Evolutionary conservation across 768 basidiomycete genomes (phyloP), one percentile per base, ranked within the genome.

Genomic region (Lactarius psammicola): DNA sequence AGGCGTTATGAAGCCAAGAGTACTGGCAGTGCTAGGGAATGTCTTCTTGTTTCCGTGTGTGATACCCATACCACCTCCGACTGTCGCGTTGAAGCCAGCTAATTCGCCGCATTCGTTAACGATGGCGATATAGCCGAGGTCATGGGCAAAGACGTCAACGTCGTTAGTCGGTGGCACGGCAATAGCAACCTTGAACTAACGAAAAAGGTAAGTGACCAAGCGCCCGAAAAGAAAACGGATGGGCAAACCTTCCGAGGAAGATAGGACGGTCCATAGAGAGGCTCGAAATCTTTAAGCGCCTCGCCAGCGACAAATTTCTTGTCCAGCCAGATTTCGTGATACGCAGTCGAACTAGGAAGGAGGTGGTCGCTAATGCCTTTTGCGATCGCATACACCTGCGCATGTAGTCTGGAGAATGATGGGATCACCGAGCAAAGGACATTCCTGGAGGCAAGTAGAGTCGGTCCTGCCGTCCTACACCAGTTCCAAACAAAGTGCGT

Each of bases 41-140:
- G 97, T 99, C 81, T 97, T 95, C 82, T 98, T 98, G 83, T 94
- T 96, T 40, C 94, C 95, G 72, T 98, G 96, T 0, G 97, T 98
- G 55, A 98, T 95, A 76, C 97, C 97, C 97, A 99, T 99, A 56
- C 97, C 97, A 71, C 97, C 97, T 64, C 97, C 97, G 49, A 92
- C 81, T 20, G 88, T 78, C 60, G 98, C 95, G 74, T 99, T 97
- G 84, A 97, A 99, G 51, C 97, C 97, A 61, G 83, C 82, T 23
- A 99, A 80, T 68, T 90, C 82, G 61, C 92, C 92, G 23, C 86
- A 75, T 65, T 85, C 78, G 69, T 87, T 84, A 30, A 92, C 85
- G 70, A 98, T 92, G 42, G 95, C 96, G 70, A 98, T 98, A 81
- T 95, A 97, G 8, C 97, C 97, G 17, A 98, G 80, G 75, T 99